Evolutionary conservation across 768 basidiomycete species (phyloP).

Genomic region (Amanita pseudoporphyria): DNA sequence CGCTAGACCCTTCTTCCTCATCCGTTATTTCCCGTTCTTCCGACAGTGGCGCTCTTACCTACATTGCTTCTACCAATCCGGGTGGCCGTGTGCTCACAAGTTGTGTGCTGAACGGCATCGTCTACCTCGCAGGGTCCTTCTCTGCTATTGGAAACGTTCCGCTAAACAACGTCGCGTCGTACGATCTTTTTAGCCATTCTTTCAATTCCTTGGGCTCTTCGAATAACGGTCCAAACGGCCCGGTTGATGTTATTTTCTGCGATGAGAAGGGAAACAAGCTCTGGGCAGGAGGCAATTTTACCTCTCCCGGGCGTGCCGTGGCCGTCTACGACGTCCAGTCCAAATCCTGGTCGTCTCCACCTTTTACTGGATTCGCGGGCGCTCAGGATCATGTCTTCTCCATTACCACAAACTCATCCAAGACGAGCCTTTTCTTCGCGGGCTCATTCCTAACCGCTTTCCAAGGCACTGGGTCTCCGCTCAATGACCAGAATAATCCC

Average conservation of each 20-base stretch:
- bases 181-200: slow-evolving; percentile 43
- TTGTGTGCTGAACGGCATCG: slow-evolving; percentile 56
- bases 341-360: slow-evolving; percentile 63
- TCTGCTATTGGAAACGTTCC: slow-evolving; percentile 51
- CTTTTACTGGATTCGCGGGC: slow-evolving; percentile 77
- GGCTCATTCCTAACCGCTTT: slow-evolving; percentile 83
- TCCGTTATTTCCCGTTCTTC: slow-evolving; percentile 58
- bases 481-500: slow-evolving; percentile 68
- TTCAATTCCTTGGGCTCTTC: slow-evolving; percentile 48
- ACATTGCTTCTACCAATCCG: slow-evolving; percentile 66
- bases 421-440: slow-evolving; percentile 71
- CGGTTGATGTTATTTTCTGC: slow-evolving; percentile 68
- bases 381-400: slow-evolving; percentile 58
- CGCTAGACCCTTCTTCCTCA: slow-evolving; percentile 63
- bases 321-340: slow-evolving; percentile 62
- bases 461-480: slow-evolving; percentile 32
- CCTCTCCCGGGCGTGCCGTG: slow-evolving; percentile 55
- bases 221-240: slow-evolving; percentile 62
- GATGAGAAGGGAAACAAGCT: slow-evolving; percentile 54
- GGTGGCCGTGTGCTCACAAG: slow-evolving; percentile 73
- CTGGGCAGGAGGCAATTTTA: slow-evolving; percentile 75
- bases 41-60: slow-evolving; percentile 53
- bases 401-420: slow-evolving; percentile 66
- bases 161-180: slow-evolving; percentile 69
- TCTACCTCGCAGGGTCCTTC: slow-evolving; percentile 84